Base-by-base conservation (phyloP, 257 asterid genomes). In the Penstemon davidsonii region DNA sequence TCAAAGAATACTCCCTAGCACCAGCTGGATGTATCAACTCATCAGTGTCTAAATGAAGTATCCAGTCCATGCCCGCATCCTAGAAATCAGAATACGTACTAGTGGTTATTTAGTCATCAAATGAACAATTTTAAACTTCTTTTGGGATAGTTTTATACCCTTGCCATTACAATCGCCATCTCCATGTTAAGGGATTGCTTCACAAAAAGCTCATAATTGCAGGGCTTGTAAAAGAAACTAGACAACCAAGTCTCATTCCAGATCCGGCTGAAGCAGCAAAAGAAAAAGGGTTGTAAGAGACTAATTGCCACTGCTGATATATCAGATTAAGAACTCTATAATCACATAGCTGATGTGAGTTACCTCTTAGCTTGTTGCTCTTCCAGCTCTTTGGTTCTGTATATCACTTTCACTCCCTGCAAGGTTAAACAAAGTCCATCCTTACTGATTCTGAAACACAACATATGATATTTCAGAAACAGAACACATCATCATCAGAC, bases 211-310 rank as follows among this genome's bases (percentile, higher is more conserved):
- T 91, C 98, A 51, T 91, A 87, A 78, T 91, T 88, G 87, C 98
- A 91, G 62, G 98, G 98, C 87, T 88, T 91, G 86, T 84, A 91
- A 82, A 91, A 91, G 85, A 91, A 91, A 80, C 96, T 85, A 44
- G 98, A 84, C 71, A 91, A 73, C 98, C 98, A 91, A 2, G 98
- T 88, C 75, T 91, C 98, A 64, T 91, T 91, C 98, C 98, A 91
- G 81, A 91, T 91, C 73, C 98, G 96, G 81, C 98, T 91, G 87
- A 70, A 79, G 73, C 71, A 80, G 54, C 67, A 72, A 66, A 36
- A 75, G 15, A 47, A 71, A 25, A 79, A 76, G 61, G 62, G 41
- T 63, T 36, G 57, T 63, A 54, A 79, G 70, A 49, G 52, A 55
- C 63, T 53, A 39, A 72, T 18, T 62, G 62, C n/a, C 65, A 74